Evolutionary conservation across 2,329 filamentous ascomycete species (phyloP).

Genomic region (Orbilia javanica): DNA sequence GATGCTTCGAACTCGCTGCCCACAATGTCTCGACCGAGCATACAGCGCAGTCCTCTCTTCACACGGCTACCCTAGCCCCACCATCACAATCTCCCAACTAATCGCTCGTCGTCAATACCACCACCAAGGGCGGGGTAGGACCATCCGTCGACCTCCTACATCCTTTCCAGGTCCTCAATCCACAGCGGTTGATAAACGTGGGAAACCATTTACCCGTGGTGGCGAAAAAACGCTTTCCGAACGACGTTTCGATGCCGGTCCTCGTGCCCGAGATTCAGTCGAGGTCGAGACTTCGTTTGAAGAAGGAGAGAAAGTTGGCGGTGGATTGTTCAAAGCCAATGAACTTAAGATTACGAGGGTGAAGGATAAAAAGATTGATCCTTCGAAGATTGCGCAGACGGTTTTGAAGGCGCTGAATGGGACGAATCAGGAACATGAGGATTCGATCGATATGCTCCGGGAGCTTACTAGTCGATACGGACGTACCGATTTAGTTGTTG

Average conservation of each 20-base stretch:
- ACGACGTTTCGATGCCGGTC: conserved; percentile 5
- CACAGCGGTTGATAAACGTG: conserved; percentile 41
- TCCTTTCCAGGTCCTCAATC: conserved; percentile 37
- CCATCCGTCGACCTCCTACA: conserved; percentile 16
- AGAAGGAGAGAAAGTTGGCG: neutral
- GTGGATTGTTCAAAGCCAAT: conserved; percentile 3
- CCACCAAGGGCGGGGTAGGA: conserved; percentile 11
- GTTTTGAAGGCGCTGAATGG: conserved; percentile 39
- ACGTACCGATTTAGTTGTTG: conserved; percentile 75
- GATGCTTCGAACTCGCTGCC: conserved; percentile 44
- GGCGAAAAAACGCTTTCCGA: conserved; percentile 28
- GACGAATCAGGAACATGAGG: conserved; percentile 40
- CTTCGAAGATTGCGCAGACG: conserved; percentile 40
- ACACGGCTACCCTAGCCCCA: conserved; percentile 40
- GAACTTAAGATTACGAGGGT: neutral
- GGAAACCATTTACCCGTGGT: conserved; percentile 38
- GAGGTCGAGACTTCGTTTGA: neutral
- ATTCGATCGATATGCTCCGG: conserved; percentile 36
- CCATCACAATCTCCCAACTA: conserved; percentile 24
- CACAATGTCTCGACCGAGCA: conserved; percentile 49
- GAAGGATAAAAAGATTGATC: conserved; percentile 32
- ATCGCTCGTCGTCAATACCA: conserved; percentile 41
- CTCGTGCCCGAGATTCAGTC: neutral
- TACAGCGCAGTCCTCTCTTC: conserved; percentile 52
- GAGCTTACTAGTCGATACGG: conserved; percentile 60